Evolutionary conservation across 2,329 filamentous ascomycete species (phyloP), one percentile per base, ranked within the genome.

Genomic region (Pseudogymnoascus sp.): DNA sequence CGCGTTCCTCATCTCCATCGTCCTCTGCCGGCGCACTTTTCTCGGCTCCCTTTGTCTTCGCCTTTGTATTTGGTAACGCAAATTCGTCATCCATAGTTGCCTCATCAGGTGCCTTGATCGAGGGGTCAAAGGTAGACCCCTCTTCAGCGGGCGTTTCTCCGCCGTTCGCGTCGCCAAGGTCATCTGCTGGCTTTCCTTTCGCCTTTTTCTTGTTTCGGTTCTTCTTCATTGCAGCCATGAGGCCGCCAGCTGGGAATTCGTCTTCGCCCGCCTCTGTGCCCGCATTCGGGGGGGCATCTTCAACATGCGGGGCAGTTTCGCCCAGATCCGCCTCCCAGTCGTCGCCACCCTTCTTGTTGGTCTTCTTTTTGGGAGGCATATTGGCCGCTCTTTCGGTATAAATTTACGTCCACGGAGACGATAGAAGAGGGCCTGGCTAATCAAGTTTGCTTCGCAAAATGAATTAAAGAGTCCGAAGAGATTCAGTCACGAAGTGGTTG

Each of bases 301-400:
- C 77, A 37, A 78, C 78, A 38, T 81, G 76, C 59, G 77, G 77
- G 62, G 82, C 79, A 6, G 89, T 86, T 79, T 97, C 93, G 72
- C 92, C 92, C 63, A 97, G 82, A 67, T 96, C 92, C 63, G 90
- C 87, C 77, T 97, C 94, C 93, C 93, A 97, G 81, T 97, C 91
- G 73, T 96, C 91, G 74, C 90, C 85, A 73, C 81, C 85, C 75
- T 86, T 87, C 82, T 93, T 95, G 78, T 87, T 89, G 75, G 88
- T 89, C 84, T 96, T 97, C 83, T 94, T 95, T 81, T 97, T 97
- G 66, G 92, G 92, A 73, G 92, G 80, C 93, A 97, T 97, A 66
- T 76, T 81, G 76, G 65, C 33, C 21, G 18, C 59, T 60, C 33
- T 60, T 12, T 56, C 50, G 16, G 50, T 14, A 21, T 5, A 21